Percentiles rank a stretch among this genome's conserved stretches.
Evolutionary conservation across 2,329 filamentous ascomycete species (phyloP).

Genomic region (Cordyceps pruinosa): DNA sequence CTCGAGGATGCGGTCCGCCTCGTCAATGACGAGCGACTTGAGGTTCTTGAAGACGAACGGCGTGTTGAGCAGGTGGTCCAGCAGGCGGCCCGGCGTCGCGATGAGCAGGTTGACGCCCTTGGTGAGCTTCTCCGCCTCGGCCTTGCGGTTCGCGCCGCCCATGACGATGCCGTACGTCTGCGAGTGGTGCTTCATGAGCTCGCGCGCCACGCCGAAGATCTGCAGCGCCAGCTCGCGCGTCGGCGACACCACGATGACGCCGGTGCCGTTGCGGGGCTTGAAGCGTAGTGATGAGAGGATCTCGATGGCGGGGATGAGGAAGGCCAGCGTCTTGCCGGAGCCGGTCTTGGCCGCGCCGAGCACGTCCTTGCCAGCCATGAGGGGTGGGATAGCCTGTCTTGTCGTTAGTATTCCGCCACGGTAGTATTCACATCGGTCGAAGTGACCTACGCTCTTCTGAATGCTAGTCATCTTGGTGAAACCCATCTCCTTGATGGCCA

Average conservation of each 20-base stretch:
- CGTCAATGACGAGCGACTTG: constrained; percentile 87
- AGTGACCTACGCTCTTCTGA: constrained; percentile 54
- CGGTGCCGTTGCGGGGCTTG: constrained; percentile 90
- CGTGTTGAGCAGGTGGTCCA: constrained; percentile 93
- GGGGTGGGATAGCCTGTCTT: constrained; percentile 66
- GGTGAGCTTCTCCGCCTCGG: constrained; percentile 86
- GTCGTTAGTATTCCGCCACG: not conserved
- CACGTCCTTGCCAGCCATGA: constrained; percentile 84
- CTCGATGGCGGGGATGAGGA: constrained; percentile 89
- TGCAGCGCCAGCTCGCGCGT: constrained; percentile 91
- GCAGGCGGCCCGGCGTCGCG: constrained; percentile 82
- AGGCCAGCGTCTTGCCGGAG: constrained; percentile 90
- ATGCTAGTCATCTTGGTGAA: constrained; percentile 96
- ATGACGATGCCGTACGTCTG: constrained; percentile 94
- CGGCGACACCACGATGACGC: constrained; percentile 86
- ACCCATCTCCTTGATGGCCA: constrained; percentile 83
- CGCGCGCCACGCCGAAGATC: constrained; percentile 90
- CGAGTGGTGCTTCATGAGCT: constrained; percentile 90
- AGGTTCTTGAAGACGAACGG: constrained; percentile 90
- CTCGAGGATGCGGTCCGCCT: constrained; percentile 93
- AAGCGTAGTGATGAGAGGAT: constrained; percentile 86
- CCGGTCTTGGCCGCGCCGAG: constrained; percentile 94
- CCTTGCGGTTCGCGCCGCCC: constrained; percentile 82
- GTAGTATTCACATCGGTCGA: not conserved
- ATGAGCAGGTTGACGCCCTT: constrained; percentile 95